Evolutionary conservation across 1,284 basidiomycete genomes (phyloP), one percentile per base, ranked within the genome.

Genomic region (Leccinum subrobustum): DNA sequence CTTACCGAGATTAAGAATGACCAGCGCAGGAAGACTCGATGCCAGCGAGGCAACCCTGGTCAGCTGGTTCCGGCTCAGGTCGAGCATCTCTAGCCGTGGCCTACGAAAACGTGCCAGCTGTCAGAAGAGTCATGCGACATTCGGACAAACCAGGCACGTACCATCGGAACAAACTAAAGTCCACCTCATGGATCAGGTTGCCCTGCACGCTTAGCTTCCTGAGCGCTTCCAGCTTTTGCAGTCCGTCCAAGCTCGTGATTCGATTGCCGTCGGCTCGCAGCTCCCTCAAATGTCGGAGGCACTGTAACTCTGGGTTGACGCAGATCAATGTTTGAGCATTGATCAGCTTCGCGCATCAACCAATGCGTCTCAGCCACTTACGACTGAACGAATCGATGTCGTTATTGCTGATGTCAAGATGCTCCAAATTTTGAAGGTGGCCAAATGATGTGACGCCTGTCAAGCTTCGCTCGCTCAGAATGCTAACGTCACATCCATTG

Each of bases 361-460:
- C 50, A 37, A 2, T 31, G 20, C 29, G 11, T 52, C n/a, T 57
- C 39, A 55, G 33, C 50, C 56, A 87, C 93, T 76, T 74, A 95
- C 94, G 93, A 52, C 82, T 83, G 52, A 97, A 79, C 14, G 90
- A 93, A 65, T 96, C 93, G 58, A 99, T 83, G 63, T 93, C 85
- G 74, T 99, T 99, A 67, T 86, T 77, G 73, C 94, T 96, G 65
- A 99, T 87, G 77, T 99, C 95, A 65, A 99, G 83, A 68, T 84
- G 87, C 76, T 96, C 93, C 48, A 99, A 82, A 73, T 93, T 92
- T 42, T 82, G 78, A 66, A 99, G 79, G 74, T 98, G 95, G 70
- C 84, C 84, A 73, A 96, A 97, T 23, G 95, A 95, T 27, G 94
- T 95, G 65, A 97, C 78, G 62, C 87, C 86, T 65, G 93, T 92